Evolutionary conservation across 2,329 filamentous ascomycete genomes (phyloP).

Genomic region (Colletotrichum musicola): DNA sequence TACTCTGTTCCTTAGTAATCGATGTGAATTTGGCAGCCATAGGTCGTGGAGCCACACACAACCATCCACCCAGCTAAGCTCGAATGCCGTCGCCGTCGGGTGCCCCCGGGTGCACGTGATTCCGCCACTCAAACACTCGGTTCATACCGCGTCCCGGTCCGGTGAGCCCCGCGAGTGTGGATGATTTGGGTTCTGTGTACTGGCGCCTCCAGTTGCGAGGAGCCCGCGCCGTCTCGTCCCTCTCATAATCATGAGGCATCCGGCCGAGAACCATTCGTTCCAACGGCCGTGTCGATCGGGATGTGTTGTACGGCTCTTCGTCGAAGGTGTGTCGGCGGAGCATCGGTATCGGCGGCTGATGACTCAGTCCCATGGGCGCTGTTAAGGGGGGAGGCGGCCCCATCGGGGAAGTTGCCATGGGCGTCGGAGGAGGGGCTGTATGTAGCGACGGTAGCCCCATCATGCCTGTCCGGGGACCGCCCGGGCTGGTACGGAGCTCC

Average conservation of each 20-base stretch:
- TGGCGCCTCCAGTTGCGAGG: slow-evolving; percentile 45
- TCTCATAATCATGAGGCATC: slow-evolving; percentile 48
- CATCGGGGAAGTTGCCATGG: slow-evolving; percentile 35
- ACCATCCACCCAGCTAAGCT: background rate
- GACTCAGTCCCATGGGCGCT: slow-evolving; percentile 32
- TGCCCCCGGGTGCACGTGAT: slow-evolving; percentile 59
- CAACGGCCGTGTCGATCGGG: slow-evolving; percentile 46
- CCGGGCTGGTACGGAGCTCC: slow-evolving; percentile 54
- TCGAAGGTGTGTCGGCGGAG: slow-evolving; percentile 57
- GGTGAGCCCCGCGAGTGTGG: slow-evolving; percentile 61
- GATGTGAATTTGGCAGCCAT: background rate
- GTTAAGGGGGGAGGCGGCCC: slow-evolving; percentile 13
- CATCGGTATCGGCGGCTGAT: slow-evolving; percentile 46
- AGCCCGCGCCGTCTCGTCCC: slow-evolving; percentile 47
- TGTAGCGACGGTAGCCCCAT: slow-evolving; percentile 40
- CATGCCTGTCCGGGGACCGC: slow-evolving; percentile 39
- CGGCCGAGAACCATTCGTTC: slow-evolving; percentile 47
- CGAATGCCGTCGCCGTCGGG: slow-evolving; percentile 49
- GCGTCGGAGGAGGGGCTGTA: slow-evolving; percentile 41
- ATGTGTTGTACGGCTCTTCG: slow-evolving; percentile 53
- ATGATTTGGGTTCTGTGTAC: slow-evolving; percentile 50
- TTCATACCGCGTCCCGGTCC: slow-evolving; percentile 60
- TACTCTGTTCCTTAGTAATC: slow-evolving; percentile 10
- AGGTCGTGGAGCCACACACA: slow-evolving; percentile 19
- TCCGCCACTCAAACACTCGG: slow-evolving; percentile 63